Percentiles rank a stretch among this genome's conserved stretches.
Evolutionary conservation across 805 yeast genomes (phyloP).

Genomic region (Wickerhamomyces hampshirensis): DNA sequence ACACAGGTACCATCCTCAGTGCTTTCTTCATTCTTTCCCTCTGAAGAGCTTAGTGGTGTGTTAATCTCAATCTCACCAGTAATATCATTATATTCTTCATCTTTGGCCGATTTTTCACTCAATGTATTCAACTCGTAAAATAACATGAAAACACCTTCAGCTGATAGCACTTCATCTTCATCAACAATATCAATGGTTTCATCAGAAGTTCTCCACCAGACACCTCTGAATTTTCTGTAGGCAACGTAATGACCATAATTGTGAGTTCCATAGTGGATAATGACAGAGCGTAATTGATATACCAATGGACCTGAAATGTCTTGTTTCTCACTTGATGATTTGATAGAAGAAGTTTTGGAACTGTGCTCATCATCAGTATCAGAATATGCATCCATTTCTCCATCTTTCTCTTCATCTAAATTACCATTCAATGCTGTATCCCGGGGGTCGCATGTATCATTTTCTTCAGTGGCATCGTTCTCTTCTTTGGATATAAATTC

Average conservation of each 20-base stretch:
- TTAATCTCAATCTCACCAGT: conserved; percentile 1
- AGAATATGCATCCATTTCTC: not conserved
- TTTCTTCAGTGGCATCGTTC: conserved; percentile 1
- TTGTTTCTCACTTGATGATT: conserved; percentile 8
- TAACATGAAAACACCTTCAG: conserved; percentile 90
- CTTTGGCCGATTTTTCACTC: conserved; percentile 20
- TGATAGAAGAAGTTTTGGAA: not conserved
- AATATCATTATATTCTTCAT: conserved; percentile 4
- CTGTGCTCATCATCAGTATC: conserved; percentile 9
- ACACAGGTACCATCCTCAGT: conserved; percentile 6
- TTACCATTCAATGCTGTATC: not conserved
- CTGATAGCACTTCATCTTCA: conserved; percentile 72
- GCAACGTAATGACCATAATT: conserved; percentile 97
- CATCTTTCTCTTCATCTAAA: conserved; percentile 3
- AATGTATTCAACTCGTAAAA: conserved; percentile 66
- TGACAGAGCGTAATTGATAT: conserved; percentile 77
- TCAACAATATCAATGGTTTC: conserved; percentile 77
- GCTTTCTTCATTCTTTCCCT: not conserved
- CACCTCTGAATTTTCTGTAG: conserved; percentile 71
- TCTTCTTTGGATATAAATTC: conserved; percentile 2
- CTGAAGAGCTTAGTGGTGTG: no score
- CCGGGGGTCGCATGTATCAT: conserved; percentile 5
- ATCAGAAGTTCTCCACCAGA: conserved; percentile 96
- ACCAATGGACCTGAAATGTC: conserved; percentile 38
- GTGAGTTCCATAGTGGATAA: conserved; percentile 92